These are phyloP conservation scores for Azolla pinnata DNA, from an alignment of 75 land plant species.

Conservation along the genomic window DNA sequence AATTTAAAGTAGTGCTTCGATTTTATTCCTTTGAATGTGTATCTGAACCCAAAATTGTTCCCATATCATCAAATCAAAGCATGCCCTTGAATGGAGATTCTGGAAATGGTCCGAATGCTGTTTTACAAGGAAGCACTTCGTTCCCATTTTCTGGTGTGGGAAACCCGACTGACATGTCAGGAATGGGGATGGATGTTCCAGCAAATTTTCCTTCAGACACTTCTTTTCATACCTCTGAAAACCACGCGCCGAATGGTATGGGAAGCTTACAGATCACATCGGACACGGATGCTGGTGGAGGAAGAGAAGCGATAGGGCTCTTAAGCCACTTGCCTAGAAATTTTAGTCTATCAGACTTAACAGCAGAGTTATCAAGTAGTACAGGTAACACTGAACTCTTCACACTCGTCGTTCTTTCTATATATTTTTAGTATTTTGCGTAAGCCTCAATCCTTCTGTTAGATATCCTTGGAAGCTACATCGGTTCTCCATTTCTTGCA, in stretches of 20 bases:
- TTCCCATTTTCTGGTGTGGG: slow-evolving; percentile 56
- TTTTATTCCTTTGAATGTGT: too few species aligned
- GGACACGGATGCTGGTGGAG: slow-evolving; percentile 47
- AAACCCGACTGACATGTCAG: slow-evolving; percentile 67
- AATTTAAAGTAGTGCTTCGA: background rate
- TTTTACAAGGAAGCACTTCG: slow-evolving; percentile 54
- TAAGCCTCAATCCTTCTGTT: too few species aligned
- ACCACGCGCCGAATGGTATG: slow-evolving; percentile 31
- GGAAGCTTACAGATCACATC: slow-evolving; percentile 44
- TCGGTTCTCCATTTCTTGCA: slow-evolving; percentile 63
- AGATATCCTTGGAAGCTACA: slow-evolving; percentile 68
- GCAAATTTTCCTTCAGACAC: slow-evolving; percentile 47
- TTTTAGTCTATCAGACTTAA: slow-evolving; percentile 84
- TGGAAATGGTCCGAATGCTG: slow-evolving; percentile 61
- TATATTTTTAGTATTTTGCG: too few species aligned
- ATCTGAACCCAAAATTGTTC: slow-evolving; percentile 18
- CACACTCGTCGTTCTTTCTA: too few species aligned
- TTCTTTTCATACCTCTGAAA: slow-evolving; percentile 51
- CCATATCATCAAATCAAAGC: slow-evolving; percentile 32
- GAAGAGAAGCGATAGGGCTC: slow-evolving; percentile 60
- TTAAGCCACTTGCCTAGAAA: slow-evolving; percentile 73
- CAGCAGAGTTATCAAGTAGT: slow-evolving; percentile 68
- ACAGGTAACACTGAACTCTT: slow-evolving; percentile 38
- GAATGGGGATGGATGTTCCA: slow-evolving; percentile 64
- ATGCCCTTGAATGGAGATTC: slow-evolving; percentile 59